Evolutionary conservation across 805 yeast genomes (phyloP), one percentile per base, ranked within the genome.

Genomic region (Diddensiella transvaalensis): DNA sequence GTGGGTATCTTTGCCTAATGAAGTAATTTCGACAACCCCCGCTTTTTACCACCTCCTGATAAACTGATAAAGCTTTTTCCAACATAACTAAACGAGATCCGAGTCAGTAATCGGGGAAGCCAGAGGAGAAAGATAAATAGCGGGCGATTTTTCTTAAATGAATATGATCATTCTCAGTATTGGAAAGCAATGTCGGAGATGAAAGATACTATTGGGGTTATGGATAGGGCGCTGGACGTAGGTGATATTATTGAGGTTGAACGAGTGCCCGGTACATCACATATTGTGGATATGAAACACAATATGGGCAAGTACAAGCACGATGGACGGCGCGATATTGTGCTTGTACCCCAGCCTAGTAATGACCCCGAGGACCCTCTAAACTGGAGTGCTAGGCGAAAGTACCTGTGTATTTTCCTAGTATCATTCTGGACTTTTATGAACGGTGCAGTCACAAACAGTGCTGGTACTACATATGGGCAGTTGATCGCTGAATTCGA

Each of bases 321-420:
- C 11, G n/a, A n/a, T n/a, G n/a, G n/a, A n/a, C n/a, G n/a, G n/a
- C n/a, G n/a, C n/a, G 54, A 53, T 21, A 65, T 80, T 44, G 71
- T 81, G 37, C 62, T 81, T 48, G 72, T 77, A 48, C 86, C 86
- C 2, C 86, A 81, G 56, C 86, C 86, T 3, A 69, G 82, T 11
- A 81, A 78, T 43, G 77, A 81, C 5, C 79, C 80, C 26, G 81
- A 81, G 57, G 85, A 81, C 58, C 85, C 85, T 1, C 65, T 81
- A 46, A 81, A 80, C 61, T 81, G 86, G 86, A n/a, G 70, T n/a
- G 48, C 40, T 36, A 36, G 39, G 40, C 67, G 71, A 48, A 71
- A 77, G 57, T 29, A 10, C 11, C 11, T 29, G 13, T 10, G 13
- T 29, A 13, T 29, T 29, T 29, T 10, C 13, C 32, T 13, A n/a